phyloP scores from a whole-genome alignment of 1,139 yeast genomes.

The Pneumocystis murina region DNA sequence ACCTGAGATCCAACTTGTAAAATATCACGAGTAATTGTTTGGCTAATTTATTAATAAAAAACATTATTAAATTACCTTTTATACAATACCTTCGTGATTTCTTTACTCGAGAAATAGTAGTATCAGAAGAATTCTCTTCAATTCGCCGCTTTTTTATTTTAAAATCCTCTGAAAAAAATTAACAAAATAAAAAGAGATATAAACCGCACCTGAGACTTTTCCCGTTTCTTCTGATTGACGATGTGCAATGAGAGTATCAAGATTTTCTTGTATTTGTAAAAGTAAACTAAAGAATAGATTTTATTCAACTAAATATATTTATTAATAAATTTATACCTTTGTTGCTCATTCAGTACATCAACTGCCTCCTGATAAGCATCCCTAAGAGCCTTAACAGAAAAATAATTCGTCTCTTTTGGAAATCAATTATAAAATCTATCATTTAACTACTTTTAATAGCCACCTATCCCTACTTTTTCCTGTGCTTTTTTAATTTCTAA shows the following conservation, averaged over 20 bases:
- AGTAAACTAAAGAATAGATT: constrained; percentile 8
- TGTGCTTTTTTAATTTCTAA: neutral
- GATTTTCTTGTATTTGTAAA: constrained; percentile 15
- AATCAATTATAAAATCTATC: neutral
- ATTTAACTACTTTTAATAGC: neutral
- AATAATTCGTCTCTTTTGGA: neutral
- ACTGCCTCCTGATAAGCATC: neutral
- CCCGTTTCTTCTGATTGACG: constrained; percentile 16
- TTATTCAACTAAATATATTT: constrained; percentile 1
- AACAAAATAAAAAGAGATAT: neutral
- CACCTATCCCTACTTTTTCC: neutral
- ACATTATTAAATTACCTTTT: neutral
- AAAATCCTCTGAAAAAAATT: constrained; percentile 6
- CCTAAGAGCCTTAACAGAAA: neutral
- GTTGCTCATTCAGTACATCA: neutral
- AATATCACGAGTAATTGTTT: neutral
- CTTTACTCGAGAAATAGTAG: constrained; percentile 9
- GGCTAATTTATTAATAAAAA: neutral
- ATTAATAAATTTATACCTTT: neutral
- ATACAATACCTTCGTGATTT: constrained; percentile 11
- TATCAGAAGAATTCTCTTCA: constrained; percentile 11
- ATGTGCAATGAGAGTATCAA: constrained; percentile 14
- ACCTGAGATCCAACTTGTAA: constrained; percentile 2
- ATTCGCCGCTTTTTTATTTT: constrained; percentile 16
- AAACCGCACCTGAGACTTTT: neutral